Evolutionary conservation across 768 basidiomycete genomes (phyloP), one percentile per base, ranked within the genome.

Genomic region (Phlebiopsis flavidoalba): DNA sequence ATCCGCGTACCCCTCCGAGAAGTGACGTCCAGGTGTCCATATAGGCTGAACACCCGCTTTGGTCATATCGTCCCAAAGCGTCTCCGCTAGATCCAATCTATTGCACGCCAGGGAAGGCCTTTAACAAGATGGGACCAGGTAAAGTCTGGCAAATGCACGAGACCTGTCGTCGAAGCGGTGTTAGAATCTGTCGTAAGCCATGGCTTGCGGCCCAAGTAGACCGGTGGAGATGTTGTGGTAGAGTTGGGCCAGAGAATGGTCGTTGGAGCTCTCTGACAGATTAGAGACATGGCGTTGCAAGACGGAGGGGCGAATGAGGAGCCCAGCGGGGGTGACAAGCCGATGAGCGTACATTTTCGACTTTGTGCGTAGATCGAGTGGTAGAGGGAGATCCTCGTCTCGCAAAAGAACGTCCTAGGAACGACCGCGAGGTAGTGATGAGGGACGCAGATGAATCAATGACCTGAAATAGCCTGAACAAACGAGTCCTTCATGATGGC

Each of bases 21-120:
- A 92, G 77, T 15, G 85, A 83, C 10, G 83, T 90, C 91, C 92
- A 94, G 53, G 84, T 80, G 26, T 77, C 73, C 8, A 82, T 71
- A 1, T 79, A n/a, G 86, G 85, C 40, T 60, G 70, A 40, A 88
- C 70, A 0, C 78, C 79, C 21, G 79, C 72, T 40, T 71, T 65
- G 17, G 74, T 57, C 74, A 91, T 81, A 69, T 91, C 89, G 37
- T 81, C 76, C 92, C 92, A 93, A 5, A 92, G 68, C 22, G 74
- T 73, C 48, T 79, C 80, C 3, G 86, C 90, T 21, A 86, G 71
- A 55, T 88, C 85, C 47, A 75, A 75, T 33, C 80, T 74, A 40
- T 80, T 76, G 62, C 79, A 77, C 58, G 77, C 79, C 46, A 91
- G 72, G n/a, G 64, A 91, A 91, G 14, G 80, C 84, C 1, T 79